These are phyloP conservation scores for Serendipita vermifera DNA, from an alignment of 768 basidiomycete species.

Conservation along the genomic window DNA sequence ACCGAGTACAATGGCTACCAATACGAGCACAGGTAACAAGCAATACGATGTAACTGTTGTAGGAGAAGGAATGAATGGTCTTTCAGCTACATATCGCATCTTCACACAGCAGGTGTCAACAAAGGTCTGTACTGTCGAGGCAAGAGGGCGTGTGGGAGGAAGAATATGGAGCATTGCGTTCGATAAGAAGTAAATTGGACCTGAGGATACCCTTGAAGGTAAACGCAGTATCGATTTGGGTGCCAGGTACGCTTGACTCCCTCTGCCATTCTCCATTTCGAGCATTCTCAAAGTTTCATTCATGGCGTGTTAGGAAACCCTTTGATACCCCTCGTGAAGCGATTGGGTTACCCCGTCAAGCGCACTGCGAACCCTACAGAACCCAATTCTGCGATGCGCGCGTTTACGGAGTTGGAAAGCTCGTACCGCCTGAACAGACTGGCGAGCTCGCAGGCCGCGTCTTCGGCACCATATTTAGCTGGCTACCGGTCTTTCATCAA, in stretches of 20 bases:
- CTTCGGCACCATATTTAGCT: background rate
- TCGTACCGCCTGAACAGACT: background rate
- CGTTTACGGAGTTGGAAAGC: background rate
- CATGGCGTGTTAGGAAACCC: constrained; percentile 13
- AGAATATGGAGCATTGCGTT: constrained; percentile 1
- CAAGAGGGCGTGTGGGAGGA: constrained; percentile 10
- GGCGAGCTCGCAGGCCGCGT: background rate
- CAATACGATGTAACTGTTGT: background rate
- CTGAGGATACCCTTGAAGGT: too few relatives aligned
- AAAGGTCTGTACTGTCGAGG: constrained; percentile 12
- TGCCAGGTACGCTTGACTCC: background rate
- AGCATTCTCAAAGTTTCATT: background rate
- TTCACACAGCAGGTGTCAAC: background rate
- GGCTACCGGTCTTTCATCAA: background rate
- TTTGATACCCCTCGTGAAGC: constrained; percentile 10
- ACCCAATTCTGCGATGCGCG: background rate
- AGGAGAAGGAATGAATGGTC: background rate
- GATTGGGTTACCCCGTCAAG: constrained; percentile 9
- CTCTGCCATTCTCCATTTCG: background rate
- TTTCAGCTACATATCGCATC: background rate
- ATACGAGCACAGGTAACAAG: too few relatives aligned
- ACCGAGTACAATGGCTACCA: too few relatives aligned
- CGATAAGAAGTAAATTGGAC: too few relatives aligned
- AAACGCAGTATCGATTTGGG: constrained; percentile 6
- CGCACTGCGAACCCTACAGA: too few relatives aligned